Evolutionary conservation across 805 yeast species (phyloP), one percentile per base, ranked within the genome.

Genomic region (Diddensiella santjacobensis): DNA sequence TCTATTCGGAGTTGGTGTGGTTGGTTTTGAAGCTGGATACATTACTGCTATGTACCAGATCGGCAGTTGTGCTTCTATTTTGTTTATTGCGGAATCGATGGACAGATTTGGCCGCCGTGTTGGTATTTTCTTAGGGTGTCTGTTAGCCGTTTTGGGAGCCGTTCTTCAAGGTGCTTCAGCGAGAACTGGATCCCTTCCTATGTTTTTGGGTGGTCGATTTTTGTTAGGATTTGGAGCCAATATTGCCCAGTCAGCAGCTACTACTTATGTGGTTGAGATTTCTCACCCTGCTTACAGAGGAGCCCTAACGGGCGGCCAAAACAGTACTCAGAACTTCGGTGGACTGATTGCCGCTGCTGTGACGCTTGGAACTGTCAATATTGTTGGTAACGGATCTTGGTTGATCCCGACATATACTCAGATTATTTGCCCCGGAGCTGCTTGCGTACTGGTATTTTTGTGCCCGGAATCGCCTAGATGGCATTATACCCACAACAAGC

Each of bases 281-380:
- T 30, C 56, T n/a, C 54, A 50, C 39, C 54, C 54, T 31, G 52
- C 52, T 2, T 47, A 51, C 22, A 41, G 54, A 40, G 54, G 52
- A n/a, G 46, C 40, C 15, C 29, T 51, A 20, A 51, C 52, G 3
- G 54, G 44, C 3, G 30, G 22, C 15, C 49, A 45, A 30, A 46
- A 52, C 29, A 15, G 40, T 4, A 40, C 45, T 26, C 49, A 45
- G 39, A 45, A 45, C 40, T 45, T 45, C 29, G 49, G 49, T n/a
- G 45, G 49, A 11, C 37, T 51, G 20, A 36, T 40, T 23, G 42
- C 44, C 18, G 45, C 50, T n/a, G 31, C 29, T 42, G 39, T 40
- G 19, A 15, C 24, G 22, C 33, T 45, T 23, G 44, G 50, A 10
- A 42, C 54, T 13, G 43, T 33, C 15, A 26, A 33, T 26, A 33